Evolutionary conservation across 257 asterid species (phyloP), one percentile per base, ranked within the genome.

Genomic region (Coffea eugenioides): DNA sequence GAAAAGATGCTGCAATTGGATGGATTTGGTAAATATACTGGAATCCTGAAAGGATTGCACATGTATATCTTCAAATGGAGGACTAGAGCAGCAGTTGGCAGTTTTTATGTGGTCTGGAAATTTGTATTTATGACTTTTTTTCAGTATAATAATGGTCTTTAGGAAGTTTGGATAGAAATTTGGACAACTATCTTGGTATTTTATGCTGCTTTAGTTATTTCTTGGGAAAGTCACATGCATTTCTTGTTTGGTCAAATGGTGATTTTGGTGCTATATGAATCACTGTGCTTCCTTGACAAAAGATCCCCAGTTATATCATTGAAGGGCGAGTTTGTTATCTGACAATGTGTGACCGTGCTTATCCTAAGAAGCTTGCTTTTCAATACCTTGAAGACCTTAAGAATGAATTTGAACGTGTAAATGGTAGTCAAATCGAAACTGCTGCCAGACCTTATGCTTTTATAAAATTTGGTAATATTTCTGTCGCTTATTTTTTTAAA

Each of bases 361-460:
- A 95, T 85, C 99, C 99, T 45, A 93, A 95, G 93, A 95, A 95
- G 83, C 99, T 95, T 61, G 85, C 98, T 61, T 95, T 89, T 81
- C 99, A 95, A 82, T 95, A 95, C 85, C 90, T 95, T 77, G 99
- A 95, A 88, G 99, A 93, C 87, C 93, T 95, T 36, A 93, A 89
- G 92, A 95, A 85, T 84, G 99, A 95, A 87, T 95, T 95, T 84
- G 99, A 92, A 88, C 93, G 88, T 75, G 87, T 88, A 59, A 92
- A 92, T 80, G 97, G 92, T 75, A 91, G 86, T 86, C 98, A 93
- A 92, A 91, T 88, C 51, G 99, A 95, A 89, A 95, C 99, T 77
- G 99, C 98, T 82, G 99, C 97, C 74, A 93, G 99, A 82, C 99
- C 99, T 21, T 95, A 95, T 86, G 98, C 98, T 72, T 95, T 95